phyloP scores from a whole-genome alignment of 2,329 filamentous ascomycete species.

The Dactylella cylindrospora region DNA sequence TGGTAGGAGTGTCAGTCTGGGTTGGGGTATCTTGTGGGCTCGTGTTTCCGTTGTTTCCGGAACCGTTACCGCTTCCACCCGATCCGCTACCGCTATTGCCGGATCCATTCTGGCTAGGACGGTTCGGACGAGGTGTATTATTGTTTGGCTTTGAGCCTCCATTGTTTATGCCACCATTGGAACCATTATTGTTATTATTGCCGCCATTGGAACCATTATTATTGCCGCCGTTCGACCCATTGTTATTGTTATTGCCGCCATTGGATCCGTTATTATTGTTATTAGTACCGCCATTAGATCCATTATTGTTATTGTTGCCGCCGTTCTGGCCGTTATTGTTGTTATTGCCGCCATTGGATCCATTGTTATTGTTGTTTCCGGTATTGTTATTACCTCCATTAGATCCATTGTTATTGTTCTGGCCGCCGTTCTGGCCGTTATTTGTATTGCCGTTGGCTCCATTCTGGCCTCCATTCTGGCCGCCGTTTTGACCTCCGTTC shows the following conservation, averaged over 20 bases:
- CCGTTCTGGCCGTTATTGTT: constrained; percentile 27
- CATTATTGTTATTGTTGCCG: constrained; percentile 17
- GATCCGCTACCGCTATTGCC: too few species aligned
- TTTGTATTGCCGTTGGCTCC: constrained; percentile 15
- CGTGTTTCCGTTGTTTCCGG: too few species aligned
- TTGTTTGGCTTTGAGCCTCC: too few species aligned
- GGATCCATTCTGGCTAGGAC: too few species aligned
- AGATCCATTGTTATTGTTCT: not conserved
- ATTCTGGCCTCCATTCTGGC: constrained; percentile 19
- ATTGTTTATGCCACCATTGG: not conserved
- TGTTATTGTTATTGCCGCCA: not conserved
- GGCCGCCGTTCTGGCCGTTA: constrained; percentile 21
- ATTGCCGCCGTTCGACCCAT: not conserved
- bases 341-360: constrained; percentile 1
- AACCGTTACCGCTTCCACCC: too few species aligned
- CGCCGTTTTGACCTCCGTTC: constrained; percentile 23
- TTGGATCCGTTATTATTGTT: constrained; percentile 20
- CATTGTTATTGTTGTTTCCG: not conserved
- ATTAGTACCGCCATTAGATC: constrained; percentile 11
- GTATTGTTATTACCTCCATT: not conserved
- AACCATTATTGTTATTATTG: not conserved
- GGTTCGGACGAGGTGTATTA: too few species aligned
- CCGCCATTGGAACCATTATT: constrained; percentile 4
- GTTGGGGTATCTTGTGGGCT: not conserved
- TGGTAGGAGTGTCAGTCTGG: not conserved